Evolutionary conservation across 805 yeast species (phyloP).

Genomic region (Yarrowia bubula): DNA sequence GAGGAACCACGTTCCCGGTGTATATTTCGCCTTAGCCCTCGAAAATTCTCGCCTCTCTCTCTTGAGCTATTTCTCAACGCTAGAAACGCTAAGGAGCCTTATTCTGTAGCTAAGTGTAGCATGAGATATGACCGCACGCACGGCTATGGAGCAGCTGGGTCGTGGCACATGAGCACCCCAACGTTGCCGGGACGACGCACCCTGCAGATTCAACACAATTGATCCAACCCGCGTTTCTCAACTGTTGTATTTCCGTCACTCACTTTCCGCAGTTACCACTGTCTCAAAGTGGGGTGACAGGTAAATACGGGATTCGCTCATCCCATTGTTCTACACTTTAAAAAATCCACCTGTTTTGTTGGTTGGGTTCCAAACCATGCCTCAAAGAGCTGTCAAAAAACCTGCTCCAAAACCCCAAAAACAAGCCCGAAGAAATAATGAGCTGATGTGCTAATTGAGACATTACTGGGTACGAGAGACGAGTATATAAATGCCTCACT

Average conservation of each 20-base stretch:
- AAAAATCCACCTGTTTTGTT: not conserved
- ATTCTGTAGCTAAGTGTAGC: slow-evolving; percentile 12
- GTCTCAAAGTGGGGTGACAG: not conserved
- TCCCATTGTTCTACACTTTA: not conserved
- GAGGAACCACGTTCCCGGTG: not conserved
- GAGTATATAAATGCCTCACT: no score
- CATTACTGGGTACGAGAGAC: not conserved
- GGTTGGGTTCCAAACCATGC: not conserved
- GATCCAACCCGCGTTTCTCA: not conserved
- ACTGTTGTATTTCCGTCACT: no score
- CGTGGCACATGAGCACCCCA: not conserved
- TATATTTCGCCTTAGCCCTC: not conserved
- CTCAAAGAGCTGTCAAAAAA: not conserved
- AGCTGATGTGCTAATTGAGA: not conserved
- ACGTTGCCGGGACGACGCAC: not conserved
- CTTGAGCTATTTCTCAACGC: slow-evolving; percentile 15
- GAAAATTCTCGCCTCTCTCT: no score
- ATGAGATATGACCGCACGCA: not conserved
- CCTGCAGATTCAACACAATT: not conserved
- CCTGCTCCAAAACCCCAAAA: not conserved
- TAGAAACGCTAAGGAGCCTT: not conserved
- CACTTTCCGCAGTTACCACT: no score
- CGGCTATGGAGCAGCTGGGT: slow-evolving; percentile 2
- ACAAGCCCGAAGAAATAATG: not conserved
- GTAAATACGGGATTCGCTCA: not conserved